Base-by-base conservation (phyloP, 2,329 filamentous ascomycete species). In the Fusarium oligoseptatum region DNA sequence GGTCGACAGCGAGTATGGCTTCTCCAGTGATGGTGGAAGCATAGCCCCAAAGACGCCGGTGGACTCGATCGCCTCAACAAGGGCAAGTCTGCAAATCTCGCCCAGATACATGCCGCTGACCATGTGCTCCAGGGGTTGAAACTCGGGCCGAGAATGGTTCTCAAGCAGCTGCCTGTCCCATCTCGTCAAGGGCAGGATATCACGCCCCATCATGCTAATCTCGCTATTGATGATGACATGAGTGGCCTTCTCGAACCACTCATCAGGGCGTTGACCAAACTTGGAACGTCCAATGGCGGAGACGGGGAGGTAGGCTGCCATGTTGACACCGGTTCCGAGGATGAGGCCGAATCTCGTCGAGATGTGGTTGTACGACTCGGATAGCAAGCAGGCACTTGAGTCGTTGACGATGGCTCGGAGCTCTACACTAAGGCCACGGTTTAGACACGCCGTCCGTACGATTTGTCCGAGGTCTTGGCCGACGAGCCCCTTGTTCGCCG, bases 151-250 rank as follows among this genome's bases (percentile, higher is more conserved):
- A 14, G 87, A 84, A 71, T 91, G 91, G 0, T 81, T 83, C 3
- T 83, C 84, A 55, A 88, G 87, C 15, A 93, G 82, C 6, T 83
- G 79, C 20, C 82, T 79, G 72, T 93, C 91, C 91, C 91, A 93
- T 73, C 85, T 86, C 4, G 91, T 92, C 64, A 89, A 75, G 8
- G 91, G 90, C 29, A 92, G 81, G 58, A 91, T 86, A 66, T 83
- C 87, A 60, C 86, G 83, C 15, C 91, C 91, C 78, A 92, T 92
- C 90, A 93, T 92, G 75, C 90, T 88, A 37, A 92, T 81, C 80
- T 93, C 91, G 1, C 90, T 92, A 80, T 93, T 93, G 75, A 93
- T 87, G 69, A 93, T 89, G 66, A 92, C 90, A 74, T 92, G 89
- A 66, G 85, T 88, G 6, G 90, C 90, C 22, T 84, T 83, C 24